Base-by-base conservation (phyloP, 2,329 filamentous ascomycete genomes). In the Aspergillus sclerotialis region DNA sequence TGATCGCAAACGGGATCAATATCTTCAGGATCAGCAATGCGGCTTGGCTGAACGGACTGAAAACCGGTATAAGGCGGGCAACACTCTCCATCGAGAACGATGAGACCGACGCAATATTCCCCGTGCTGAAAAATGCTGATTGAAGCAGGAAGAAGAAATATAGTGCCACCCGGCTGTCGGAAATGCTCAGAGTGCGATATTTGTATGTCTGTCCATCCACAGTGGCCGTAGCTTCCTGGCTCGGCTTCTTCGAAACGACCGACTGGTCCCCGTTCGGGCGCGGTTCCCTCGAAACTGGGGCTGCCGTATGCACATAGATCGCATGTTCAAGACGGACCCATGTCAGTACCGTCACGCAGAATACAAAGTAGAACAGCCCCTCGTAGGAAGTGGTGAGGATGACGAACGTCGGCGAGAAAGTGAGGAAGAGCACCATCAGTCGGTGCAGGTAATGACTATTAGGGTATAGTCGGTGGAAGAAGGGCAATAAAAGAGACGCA, bases 301-400 rank as follows among this genome's bases (percentile, higher is more conserved):
- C 55, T 38, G 46, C 52, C 37, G 51, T 57, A 33, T 63, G 49
- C 5, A 62, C 55, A 52, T 82, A 79, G 31, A 90, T 76, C 36
- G 77, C 78, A 56, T 93, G 84, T 60, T 98, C 92, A 1, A 98
- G 72, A n/a, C 81, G 79, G 21, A 95, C 85, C 92, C 92, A 98
- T 36, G 81, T 80, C 33, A 94, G 72, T 4, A 98, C 67, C 14
- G 82, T 84, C 35, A 83, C 68, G 53, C 81, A 88, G 62, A 95
- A 98, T 8, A 82, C 79, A 39, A 95, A 78, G 62, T 96, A 98
- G 61, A 98, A 98, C 2, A 98, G 72, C 0, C 90, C 90, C 61
- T 98, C 92, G 64, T 94, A 98, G 1, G 90, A 95, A 49, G 96
- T 95, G 6, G 89, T 94, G 32, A 98, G 76, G 52, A 98, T 90